Base-by-base conservation (phyloP, 2,329 filamentous ascomycete genomes). In the Monilinia laxa region DNA sequence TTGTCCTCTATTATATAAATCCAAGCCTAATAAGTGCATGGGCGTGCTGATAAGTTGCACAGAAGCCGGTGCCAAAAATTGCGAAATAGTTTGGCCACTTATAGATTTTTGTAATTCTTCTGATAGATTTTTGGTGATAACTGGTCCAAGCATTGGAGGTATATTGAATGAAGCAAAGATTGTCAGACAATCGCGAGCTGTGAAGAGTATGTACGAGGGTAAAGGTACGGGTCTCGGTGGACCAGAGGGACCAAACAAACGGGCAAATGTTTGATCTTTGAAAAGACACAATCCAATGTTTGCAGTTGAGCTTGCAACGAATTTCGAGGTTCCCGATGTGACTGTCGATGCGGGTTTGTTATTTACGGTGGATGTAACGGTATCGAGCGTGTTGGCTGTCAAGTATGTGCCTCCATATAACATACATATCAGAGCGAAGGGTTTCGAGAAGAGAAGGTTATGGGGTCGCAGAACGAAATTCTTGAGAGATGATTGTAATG, bases 121-220 rank as follows among this genome's bases (percentile, higher is more conserved):
- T 60, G 76, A 79, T 69, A 90, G 75, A 38, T 82, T 80, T 23
- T 83, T 79, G 18, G 83, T 85, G 25, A 97, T 80, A 7, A 81
- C 78, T 0, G 92, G 92, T 0, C 91, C 91, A 12, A 97, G 82
- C 2, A 95, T 75, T 0, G 91, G 86, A 0, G 94, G 94, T 2
- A 97, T 81, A 76, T 97, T 97, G 84, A 97, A 98, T 16, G 87
- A 91, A 5, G 92, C 92, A 77, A 96, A 96, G 73, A 97, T 93
- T 62, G 93, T 97, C 69, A 96, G 80, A 78, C 89, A 92, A 80
- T 97, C 93, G 73, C 93, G 87, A 65, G 90, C 76, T 3, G 91
- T 88, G 81, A 97, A 97, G 67, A 97, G 85, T 0, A 83, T 81
- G 78, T 93, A 95, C 11, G 88, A 91, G 1, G 89, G 81, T 42